Evolutionary conservation across 441 rosid species (phyloP), one percentile per base, ranked within the genome.

Genomic region (Geranium incanum): DNA sequence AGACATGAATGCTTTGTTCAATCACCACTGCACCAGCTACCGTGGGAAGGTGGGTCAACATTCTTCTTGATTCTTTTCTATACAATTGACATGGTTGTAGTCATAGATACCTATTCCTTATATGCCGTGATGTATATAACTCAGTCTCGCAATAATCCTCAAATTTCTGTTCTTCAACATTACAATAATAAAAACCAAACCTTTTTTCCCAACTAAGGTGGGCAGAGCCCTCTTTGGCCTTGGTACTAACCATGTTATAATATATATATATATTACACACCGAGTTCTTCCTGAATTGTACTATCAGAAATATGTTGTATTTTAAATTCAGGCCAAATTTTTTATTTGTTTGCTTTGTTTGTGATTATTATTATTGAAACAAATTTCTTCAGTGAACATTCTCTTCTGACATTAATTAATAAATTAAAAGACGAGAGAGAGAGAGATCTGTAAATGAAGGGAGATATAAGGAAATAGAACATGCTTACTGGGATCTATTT

Each of bases 1-100:
- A 93, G 98, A 91, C 69, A 87, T 93, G 77, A 91, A 86, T 81
- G 85, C 85, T 64, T 81, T 87, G 72, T 93, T 89, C 83, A 91
- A 80, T 84, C 88, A 70, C 73, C 84, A 78, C 37, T 91, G 92
- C 71, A 52, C 80, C 62, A 93, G 89, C 81, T 86, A 91, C 75
- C 75, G 79, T 79, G 98, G 98, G 80, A 93, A 91, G 94, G 98
- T 93, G 67, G 84, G 70, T 73, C 28, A 18, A 50, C 60, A 37
- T 39, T 66, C 62, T 71, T 70, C 37, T 1, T 70, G 33, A 66
- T 70, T 62, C 6, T 45, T 50, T 60, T 68, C 50, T 73, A 9
- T 71, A 62, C 55, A 71, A 55, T 41, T 63, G 16, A 6, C 37
- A 28, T 28, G 15, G 36, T 18, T 28, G 33, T 28, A 28, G 33